Evolutionary conservation across 768 basidiomycete genomes (phyloP), one percentile per base, ranked within the genome.

Genomic region (Xanthoconium stramineum): DNA sequence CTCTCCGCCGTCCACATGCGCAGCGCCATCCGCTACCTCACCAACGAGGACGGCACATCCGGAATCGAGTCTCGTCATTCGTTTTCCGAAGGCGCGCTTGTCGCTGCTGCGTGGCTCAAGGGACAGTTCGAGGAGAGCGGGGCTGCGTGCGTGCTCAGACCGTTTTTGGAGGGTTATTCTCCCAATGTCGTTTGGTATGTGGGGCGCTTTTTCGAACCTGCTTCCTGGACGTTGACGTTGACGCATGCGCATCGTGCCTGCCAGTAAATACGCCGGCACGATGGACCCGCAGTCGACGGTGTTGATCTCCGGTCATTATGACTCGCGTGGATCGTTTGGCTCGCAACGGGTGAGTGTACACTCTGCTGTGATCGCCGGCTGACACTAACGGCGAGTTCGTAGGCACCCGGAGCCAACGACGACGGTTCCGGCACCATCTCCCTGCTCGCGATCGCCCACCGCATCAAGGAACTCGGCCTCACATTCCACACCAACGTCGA

Each of bases 291-390:
- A 85, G 37, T 84, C 84, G 29, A 85, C 78, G 2, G 82, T 94
- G 42, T 76, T 97, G 47, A 75, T 96, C 50, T 87, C 87, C 54
- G 91, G 86, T 3, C 94, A 96, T 69, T 97, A 95, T 66, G 93
- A 97, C 67, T 91, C 89, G 44, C 86, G 94, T 37, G 94, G 94
- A 17, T 89, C 89, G 0, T 96, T 93, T 67, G 94, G 94, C 83
- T 36, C 88, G 79, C 28, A 82, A 76, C 47, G 83, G 65, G 71
- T 72, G 52, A 52, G 63, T 9, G 2, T 39, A 3, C 38, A 13
- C 5, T 6, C 2, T 37, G 5, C 35, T 28, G 15, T 44, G 42
- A 19, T 47, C 32, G 8, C 13, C 1, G 0, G 15, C 0, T 60
- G 39, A 63, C 48, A 12, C 5, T 10, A n/a, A n/a, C n/a, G n/a